These are phyloP conservation scores for Pseudocercospora eumusae DNA, from an alignment of 2,329 filamentous ascomycete species.

Conservation along the genomic window DNA sequence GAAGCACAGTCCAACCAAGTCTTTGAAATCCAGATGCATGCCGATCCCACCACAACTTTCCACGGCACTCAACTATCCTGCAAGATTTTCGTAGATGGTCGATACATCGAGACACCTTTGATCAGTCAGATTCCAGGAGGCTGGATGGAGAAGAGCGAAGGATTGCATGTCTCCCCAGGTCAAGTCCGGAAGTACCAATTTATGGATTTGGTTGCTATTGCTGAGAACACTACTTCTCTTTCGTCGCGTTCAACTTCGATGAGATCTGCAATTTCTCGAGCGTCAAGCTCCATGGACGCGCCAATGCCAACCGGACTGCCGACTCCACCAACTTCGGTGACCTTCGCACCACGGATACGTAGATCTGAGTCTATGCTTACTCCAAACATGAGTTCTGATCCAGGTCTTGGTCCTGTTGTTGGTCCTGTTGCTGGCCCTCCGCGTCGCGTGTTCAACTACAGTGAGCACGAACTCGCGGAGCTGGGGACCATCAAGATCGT, in stretches of 20 bases:
- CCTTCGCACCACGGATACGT: neutral
- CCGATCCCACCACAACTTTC: slow-evolving; percentile 1
- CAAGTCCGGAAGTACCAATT: slow-evolving; percentile 20
- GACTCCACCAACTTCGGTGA: neutral
- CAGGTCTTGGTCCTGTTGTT: neutral
- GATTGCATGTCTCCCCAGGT: slow-evolving; percentile 10
- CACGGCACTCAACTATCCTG: slow-evolving; percentile 12
- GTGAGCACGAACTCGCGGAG: neutral
- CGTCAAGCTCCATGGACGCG: neutral
- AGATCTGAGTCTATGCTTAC: slow-evolving; percentile 1
- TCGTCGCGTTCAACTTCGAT: neutral
- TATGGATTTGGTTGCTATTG: neutral
- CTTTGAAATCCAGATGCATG: slow-evolving; percentile 18
- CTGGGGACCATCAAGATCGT: slow-evolving; percentile 23
- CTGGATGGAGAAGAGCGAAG: slow-evolving; percentile 14
- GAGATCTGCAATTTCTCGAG: slow-evolving; percentile 1
- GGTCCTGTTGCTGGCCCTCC: neutral
- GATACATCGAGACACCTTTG: slow-evolving; percentile 17
- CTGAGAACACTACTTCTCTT: neutral
- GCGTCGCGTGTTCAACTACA: neutral
- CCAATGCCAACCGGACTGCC: neutral
- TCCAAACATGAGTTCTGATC: neutral
- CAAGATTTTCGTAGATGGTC: slow-evolving; percentile 21
- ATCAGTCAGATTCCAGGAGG: slow-evolving; percentile 9
- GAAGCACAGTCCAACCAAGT: slow-evolving; percentile 18